These are phyloP conservation scores for Cercospora beticola DNA, from an alignment of 2,329 filamentous ascomycete species.

Conservation along the genomic window DNA sequence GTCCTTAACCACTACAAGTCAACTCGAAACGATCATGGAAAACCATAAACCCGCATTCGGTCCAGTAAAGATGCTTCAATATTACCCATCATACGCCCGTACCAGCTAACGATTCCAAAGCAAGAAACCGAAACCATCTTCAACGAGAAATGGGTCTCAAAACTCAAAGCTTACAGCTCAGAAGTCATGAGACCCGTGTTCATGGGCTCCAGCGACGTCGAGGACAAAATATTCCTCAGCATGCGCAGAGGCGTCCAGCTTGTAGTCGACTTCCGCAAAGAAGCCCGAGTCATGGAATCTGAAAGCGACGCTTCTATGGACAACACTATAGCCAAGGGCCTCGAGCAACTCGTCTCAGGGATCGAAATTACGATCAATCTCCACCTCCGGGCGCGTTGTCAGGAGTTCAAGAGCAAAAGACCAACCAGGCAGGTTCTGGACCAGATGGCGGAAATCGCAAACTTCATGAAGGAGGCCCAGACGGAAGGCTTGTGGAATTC, in stretches of 20 bases:
- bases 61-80: background rate
- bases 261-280: background rate
- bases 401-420: background rate
- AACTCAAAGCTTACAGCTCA: background rate
- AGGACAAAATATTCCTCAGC: background rate
- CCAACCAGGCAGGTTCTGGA: background rate
- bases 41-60: background rate
- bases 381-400: background rate
- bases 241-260: background rate
- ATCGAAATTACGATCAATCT: background rate
- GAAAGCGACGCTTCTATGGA: background rate
- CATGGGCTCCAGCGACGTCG: background rate
- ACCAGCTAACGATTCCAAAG: background rate
- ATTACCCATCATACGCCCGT: background rate
- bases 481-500: background rate
- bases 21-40: background rate
- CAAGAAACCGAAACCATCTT: background rate
- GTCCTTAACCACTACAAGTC: background rate
- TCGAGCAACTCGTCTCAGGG: background rate
- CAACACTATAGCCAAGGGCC: background rate
- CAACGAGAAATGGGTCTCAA: background rate
- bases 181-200: background rate
- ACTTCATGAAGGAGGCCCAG: background rate
- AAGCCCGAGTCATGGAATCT: background rate
- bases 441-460: background rate